Conservation (phyloP, 768 basidiomycete species). For the Boletus subcaerulescens region DNA sequence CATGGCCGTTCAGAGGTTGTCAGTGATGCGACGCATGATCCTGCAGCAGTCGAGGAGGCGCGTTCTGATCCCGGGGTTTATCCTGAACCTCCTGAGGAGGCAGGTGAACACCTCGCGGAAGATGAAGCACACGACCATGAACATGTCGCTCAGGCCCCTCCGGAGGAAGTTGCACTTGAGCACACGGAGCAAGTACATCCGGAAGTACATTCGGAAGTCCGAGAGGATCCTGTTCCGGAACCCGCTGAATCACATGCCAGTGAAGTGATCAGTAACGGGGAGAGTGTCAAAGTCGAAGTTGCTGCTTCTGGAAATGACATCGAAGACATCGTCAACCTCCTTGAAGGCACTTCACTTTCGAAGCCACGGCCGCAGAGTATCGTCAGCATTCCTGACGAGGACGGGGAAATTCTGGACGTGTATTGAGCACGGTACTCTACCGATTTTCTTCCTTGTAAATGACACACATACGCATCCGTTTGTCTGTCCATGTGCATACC, state of each 20-base stretch:
- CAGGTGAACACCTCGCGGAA: slow-evolving; percentile 4
- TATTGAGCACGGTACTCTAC: slow-evolving; percentile 34
- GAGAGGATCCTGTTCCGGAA: slow-evolving; percentile 2
- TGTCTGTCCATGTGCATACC: slow-evolving; percentile 26
- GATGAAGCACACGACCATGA: slow-evolving; percentile 6
- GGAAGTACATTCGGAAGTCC: slow-evolving; percentile 1
- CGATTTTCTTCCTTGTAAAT: slow-evolving; percentile 21
- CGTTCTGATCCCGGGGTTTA: slow-evolving; percentile 9
- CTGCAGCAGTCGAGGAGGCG: slow-evolving; percentile 3
- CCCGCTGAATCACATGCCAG: slow-evolving; percentile 10
- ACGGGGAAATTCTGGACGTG: slow-evolving; percentile 54
- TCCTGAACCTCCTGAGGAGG: slow-evolving; percentile 7
- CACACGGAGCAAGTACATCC: slow-evolving; percentile 3
- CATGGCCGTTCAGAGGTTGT: slow-evolving; percentile 17
- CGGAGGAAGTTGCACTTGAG: slow-evolving; percentile 5
- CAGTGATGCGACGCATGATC: slow-evolving; percentile 8
- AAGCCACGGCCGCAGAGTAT: slow-evolving; percentile 44
- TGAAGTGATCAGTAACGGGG: slow-evolving; percentile 10
- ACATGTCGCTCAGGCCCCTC: neutral
- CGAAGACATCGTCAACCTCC: slow-evolving; percentile 65
- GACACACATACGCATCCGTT: slow-evolving; percentile 14
- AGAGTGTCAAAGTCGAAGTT: slow-evolving; percentile 2
- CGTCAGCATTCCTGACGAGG: slow-evolving; percentile 51
- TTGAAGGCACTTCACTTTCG: slow-evolving; percentile 42
- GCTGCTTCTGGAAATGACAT: slow-evolving; percentile 40